Evolutionary conservation across 768 basidiomycete species (phyloP), one percentile per base, ranked within the genome.

Genomic region (Rubroboletus satanas): DNA sequence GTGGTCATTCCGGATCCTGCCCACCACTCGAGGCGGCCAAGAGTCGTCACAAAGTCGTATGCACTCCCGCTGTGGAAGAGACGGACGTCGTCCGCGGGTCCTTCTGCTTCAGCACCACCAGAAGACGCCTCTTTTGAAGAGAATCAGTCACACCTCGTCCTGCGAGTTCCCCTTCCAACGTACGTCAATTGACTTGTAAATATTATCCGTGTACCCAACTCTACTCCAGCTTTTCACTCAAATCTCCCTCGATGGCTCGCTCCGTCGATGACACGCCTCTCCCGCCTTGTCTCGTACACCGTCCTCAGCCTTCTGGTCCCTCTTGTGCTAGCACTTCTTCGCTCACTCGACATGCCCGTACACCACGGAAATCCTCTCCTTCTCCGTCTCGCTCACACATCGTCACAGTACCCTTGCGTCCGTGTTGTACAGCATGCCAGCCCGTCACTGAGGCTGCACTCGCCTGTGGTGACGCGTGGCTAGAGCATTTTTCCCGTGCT

Each of bases 21-120:
- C 1, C 66, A 68, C 15, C 71, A 72, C 47, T 71, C 74, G 5
- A 80, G 75, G 50, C 70, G 77, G 28, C 76, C 83, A 26, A 73
- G 77, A 42, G 71, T 87, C 45, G 66, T 84, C 60, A 83, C 83
- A 28, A 88, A 81, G 62, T 83, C 84, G 4, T 87, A 85, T 59
- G 77, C 84, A 0, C 73, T 90, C 54, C 87, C 88, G 1, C 68
- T 90, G 39, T 90, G 87, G 79, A 83, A 79, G 71, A 75, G 74
- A 66, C 61, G 61, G 31, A 14, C 58, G 3, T 51, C 58, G 12
- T 54, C 55, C 11, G 44, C 58, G 47, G 18, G 57, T 18, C 33
- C 64, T 36, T 59, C 61, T 9, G 44, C 63, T 23, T 67, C 66
- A 42, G 38, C 60, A 36, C 61, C 71, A n/a, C 54, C 61, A 7